phyloP scores from a whole-genome alignment of 345 rosid species.

The Boechera stricta region DNA sequence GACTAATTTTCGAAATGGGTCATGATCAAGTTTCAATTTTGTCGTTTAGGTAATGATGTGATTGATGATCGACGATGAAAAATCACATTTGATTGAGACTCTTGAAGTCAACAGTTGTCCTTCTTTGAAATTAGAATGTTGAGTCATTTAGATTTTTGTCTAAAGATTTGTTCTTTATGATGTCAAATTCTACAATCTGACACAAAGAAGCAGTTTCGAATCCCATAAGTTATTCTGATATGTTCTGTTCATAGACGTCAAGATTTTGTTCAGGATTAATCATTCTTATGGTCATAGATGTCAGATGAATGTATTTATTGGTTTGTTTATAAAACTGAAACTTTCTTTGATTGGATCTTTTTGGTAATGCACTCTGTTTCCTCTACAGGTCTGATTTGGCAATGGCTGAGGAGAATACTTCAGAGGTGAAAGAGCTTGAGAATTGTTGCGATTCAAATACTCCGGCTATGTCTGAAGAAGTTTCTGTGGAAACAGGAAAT shows the following conservation, averaged over 20 bases:
- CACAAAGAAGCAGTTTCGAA: not conserved
- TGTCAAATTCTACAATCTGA: conserved; percentile 32
- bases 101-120: conserved; percentile 26
- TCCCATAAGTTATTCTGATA: not conserved
- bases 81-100: conserved; percentile 27
- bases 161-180: conserved; percentile 12
- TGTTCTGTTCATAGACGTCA: not conserved
- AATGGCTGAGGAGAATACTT: conserved; percentile 45
- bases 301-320: not conserved
- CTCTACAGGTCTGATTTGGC: conserved; percentile 17
- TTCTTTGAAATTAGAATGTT: conserved; percentile 1
- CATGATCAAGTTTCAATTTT: conserved; percentile 25
- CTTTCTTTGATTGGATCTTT: not conserved
- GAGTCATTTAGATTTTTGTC: conserved; percentile 12
- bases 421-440: conserved; percentile 30
- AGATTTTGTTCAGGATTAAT: not conserved
- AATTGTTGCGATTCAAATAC: not conserved
- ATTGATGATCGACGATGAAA: conserved; percentile 25
- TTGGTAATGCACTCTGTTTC: conserved; percentile 15
- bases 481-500: not conserved
- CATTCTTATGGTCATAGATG: conserved; percentile 2
- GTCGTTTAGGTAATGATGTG: conserved; percentile 29
- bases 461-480: conserved; percentile 13
- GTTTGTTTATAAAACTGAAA: conserved; percentile 1
- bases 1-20: not conserved